A percentile compares a stretch with the other conserved stretches of the same genome.
phyloP scores from a whole-genome alignment of 805 yeast species.

The Candida quercuum region DNA sequence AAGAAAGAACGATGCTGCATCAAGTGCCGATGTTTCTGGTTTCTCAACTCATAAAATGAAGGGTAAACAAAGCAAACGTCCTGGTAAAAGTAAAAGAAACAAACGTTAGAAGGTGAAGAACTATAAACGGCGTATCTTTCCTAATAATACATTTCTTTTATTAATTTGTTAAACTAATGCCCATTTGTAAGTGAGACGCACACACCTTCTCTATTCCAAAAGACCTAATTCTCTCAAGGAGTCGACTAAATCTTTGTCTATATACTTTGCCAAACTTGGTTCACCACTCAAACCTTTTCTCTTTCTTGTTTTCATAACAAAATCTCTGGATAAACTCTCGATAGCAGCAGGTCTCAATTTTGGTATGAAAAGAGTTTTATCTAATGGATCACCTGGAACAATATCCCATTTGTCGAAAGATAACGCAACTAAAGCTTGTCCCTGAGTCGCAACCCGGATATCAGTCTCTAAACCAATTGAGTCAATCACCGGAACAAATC shows the following conservation, averaged over 20 bases:
- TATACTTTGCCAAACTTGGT: conserved; percentile 58
- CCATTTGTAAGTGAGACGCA: too few relatives aligned
- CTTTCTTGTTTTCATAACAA: conserved; percentile 80
- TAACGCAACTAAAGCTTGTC: conserved; percentile 67
- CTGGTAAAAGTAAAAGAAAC: conserved; percentile 50
- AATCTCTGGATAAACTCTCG: conserved; percentile 76
- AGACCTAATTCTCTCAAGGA: conserved; percentile 49
- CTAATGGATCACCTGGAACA: conserved; percentile 92
- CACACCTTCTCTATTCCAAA: conserved; percentile 8
- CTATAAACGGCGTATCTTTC: too few relatives aligned
- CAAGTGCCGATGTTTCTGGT: conserved; percentile 60
- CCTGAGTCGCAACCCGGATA: conserved; percentile 68
- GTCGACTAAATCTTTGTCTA: conserved; percentile 54
- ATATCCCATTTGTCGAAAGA: conserved; percentile 66
- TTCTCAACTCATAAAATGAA: conserved; percentile 52
- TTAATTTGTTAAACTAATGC: background rate
- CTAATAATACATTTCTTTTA: background rate
- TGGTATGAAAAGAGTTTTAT: conserved; percentile 55
- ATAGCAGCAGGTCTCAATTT: conserved; percentile 71
- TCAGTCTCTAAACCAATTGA: conserved; percentile 89
- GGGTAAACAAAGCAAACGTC: conserved; percentile 38
- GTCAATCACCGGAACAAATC: conserved; percentile 81
- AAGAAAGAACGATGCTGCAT: conserved; percentile 67
- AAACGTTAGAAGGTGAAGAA: conserved; percentile 8
- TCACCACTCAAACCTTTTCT: conserved; percentile 82